Evolutionary conservation across 2,329 filamentous ascomycete genomes (phyloP), one percentile per base, ranked within the genome.

Genomic region (Trichoderma sp.): DNA sequence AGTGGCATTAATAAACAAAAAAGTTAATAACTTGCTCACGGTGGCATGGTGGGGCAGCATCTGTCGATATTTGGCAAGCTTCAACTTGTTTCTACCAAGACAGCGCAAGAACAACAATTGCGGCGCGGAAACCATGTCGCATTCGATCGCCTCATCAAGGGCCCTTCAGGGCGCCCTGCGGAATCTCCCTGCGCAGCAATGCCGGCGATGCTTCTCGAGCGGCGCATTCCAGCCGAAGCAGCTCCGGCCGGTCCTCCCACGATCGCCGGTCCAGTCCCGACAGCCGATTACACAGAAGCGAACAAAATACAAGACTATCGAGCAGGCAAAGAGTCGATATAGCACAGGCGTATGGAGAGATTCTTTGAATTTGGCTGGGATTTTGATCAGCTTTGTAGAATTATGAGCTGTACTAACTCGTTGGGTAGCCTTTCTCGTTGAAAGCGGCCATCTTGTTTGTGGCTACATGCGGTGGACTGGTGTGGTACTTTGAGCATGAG

Each of bases 401-500:
- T 24, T 14, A 6, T 26, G 61, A 12, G 47, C 26, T 30, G 2
- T 62, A 26, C 70, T 72, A 32, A 72, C 58, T 32, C 32, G 56
- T 26, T 39, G 61, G 24, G 73, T 70, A 94, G 91, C 96, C 96
- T 34, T 98, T 99, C 85, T 97, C 95, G 69, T 95, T 93, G 90
- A 95, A 94, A 83, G 92, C 95, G 36, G 95, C 94, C 21, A 76
- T 94, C 65, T 87, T 99, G 74, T 98, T 99, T 84, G 86, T 98
- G 75, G 80, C 88, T 61, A 92, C 94, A 3, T 94, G 93, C 76
- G 90, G 84, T 14, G 91, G 90, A 32, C 86, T 99, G 78, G 90
- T 94, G 73, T 89, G 93, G 83, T 99, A 98, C 81, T 98, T 99
- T 83, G 93, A 95, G 78, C 90, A 91, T 77, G 96, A 99, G 82